A percentile compares a stretch with the other conserved stretches of the same genome.
Conservation (phyloP, 805 yeast genomes). For the Starmera caribaea region DNA sequence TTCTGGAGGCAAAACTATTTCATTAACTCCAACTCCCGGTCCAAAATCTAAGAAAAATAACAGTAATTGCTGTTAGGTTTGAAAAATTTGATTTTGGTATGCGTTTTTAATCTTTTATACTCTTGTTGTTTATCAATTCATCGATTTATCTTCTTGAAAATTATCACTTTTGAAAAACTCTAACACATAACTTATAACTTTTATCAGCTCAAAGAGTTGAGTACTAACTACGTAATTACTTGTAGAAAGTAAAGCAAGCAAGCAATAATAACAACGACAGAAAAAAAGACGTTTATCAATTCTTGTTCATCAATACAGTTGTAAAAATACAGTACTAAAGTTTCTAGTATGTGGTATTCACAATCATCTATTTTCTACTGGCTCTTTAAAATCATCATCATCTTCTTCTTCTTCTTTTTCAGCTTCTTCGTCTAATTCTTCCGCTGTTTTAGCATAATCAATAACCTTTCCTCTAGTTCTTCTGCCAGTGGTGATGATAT, state of each 20-base stretch:
- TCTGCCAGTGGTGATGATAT: conserved; percentile 76
- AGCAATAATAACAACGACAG: too few relatives aligned
- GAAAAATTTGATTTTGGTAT: neutral
- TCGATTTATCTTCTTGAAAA: too few relatives aligned
- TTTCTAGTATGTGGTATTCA: neutral
- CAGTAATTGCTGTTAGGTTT: conserved; percentile 54
- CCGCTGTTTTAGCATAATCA: conserved; percentile 77
- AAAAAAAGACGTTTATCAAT: neutral
- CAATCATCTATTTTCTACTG: conserved; percentile 15
- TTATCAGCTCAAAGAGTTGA: too few relatives aligned
- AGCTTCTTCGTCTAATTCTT: conserved; percentile 43
- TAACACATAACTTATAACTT: too few relatives aligned
- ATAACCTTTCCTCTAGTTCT: conserved; percentile 87
- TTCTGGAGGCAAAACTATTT: conserved; percentile 81
- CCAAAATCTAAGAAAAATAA: conserved; percentile 49
- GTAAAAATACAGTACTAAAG: too few relatives aligned
- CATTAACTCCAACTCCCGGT: conserved; percentile 88
- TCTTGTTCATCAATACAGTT: neutral
- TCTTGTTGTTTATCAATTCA: neutral
- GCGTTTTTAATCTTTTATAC: neutral
- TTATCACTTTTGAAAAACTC: too few relatives aligned
- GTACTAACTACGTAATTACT: too few relatives aligned
- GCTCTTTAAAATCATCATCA: conserved; percentile 42
- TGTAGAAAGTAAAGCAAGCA: too few relatives aligned
- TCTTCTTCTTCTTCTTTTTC: conserved; percentile 31